Conservation (phyloP, 768 basidiomycete species). For the Pulveroboletus sp. region DNA sequence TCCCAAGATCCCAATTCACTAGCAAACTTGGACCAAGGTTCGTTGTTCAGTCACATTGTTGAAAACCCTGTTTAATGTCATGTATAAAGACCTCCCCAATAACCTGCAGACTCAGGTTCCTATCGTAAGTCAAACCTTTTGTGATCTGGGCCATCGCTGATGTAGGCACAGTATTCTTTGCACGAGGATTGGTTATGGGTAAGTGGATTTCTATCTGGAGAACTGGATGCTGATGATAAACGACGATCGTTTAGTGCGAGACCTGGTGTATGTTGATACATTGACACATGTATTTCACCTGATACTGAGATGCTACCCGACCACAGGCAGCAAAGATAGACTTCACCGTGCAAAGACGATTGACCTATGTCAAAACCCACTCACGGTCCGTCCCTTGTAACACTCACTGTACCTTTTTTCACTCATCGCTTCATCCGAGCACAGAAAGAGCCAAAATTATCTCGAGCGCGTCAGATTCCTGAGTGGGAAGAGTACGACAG, state of each 20-base stretch:
- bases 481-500: constrained; percentile 96
- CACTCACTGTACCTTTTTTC: background rate
- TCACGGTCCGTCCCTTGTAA: constrained; percentile 62
- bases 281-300: background rate
- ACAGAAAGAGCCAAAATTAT: constrained; percentile 96
- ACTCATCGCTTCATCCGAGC: constrained; percentile 2
- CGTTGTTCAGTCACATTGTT: background rate
- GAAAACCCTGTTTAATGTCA: background rate
- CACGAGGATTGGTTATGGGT: constrained; percentile 97
- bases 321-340: constrained; percentile 75
- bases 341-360: constrained; percentile 82
- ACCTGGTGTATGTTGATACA: constrained; percentile 80
- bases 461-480: constrained; percentile 90
- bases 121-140: constrained; percentile 64
- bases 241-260: constrained; percentile 66
- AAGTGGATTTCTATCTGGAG: constrained; percentile 22
- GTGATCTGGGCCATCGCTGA: background rate
- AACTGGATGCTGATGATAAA: constrained; percentile 3
- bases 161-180: constrained; percentile 64
- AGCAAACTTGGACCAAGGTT: constrained; percentile 93
- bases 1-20: constrained; percentile 94
- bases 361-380: constrained; percentile 94
- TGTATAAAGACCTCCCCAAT: constrained; percentile 80
- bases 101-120: constrained; percentile 91
- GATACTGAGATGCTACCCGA: background rate